These are phyloP conservation scores for Spiraea crenata DNA, from an alignment of 331 rosid genomes.

Conservation along the genomic window DNA sequence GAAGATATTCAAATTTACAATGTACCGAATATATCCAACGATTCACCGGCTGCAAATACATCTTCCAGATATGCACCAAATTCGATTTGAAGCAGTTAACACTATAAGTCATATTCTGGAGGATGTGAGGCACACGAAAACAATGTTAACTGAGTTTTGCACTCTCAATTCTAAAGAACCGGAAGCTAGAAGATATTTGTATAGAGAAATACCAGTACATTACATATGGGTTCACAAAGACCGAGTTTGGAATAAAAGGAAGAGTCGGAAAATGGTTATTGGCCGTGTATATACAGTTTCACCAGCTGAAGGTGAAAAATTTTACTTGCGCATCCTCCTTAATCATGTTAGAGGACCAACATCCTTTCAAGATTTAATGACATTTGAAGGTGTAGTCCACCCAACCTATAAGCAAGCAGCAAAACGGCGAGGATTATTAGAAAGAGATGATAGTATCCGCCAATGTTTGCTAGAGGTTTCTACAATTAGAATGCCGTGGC, in stretches of 20 bases:
- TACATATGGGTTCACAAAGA: too few species aligned
- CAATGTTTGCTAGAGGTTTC: background rate
- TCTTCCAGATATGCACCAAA: background rate
- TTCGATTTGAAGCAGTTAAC: background rate
- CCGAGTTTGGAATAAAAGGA: too few species aligned
- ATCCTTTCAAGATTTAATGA: slow-evolving; percentile 1
- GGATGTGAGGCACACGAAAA: background rate
- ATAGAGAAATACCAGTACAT: too few species aligned
- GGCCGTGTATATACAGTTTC: background rate
- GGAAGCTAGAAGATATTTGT: background rate
- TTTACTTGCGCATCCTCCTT: background rate
- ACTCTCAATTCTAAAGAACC: background rate
- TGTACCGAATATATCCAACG: background rate
- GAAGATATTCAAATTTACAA: background rate
- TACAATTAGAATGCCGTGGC: background rate
- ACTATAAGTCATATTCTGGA: background rate
- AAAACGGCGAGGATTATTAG: background rate
- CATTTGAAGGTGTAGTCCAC: background rate
- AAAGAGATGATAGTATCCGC: background rate
- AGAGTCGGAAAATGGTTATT: background rate
- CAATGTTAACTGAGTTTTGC: background rate
- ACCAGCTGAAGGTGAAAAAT: background rate
- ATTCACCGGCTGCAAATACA: background rate
- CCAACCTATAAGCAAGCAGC: background rate
- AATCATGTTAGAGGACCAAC: background rate